Conservation (phyloP, 495 filamentous ascomycete species). For the Echria macrotheca region DNA sequence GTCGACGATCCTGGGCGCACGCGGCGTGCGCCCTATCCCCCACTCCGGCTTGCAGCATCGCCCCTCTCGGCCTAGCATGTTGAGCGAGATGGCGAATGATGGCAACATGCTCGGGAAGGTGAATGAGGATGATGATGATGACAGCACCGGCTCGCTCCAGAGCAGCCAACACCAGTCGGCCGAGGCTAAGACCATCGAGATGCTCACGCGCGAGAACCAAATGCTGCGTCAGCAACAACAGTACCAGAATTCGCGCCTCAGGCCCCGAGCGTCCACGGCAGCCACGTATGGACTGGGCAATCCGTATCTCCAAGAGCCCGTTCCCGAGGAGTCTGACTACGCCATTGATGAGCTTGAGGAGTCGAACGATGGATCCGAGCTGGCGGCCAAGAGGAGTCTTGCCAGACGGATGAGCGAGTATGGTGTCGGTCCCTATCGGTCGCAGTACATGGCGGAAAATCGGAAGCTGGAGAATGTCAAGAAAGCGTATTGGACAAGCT, state of each 20-base stretch:
- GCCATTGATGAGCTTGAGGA: slow-evolving; percentile 68
- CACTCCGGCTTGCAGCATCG: slow-evolving; percentile 70
- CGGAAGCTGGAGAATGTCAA: slow-evolving; percentile 71
- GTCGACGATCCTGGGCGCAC: slow-evolving; percentile 40
- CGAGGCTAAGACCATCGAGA: slow-evolving; percentile 64
- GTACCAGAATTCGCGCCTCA: slow-evolving; percentile 53
- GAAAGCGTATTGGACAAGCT: slow-evolving; percentile 84
- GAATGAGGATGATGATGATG: slow-evolving; percentile 72
- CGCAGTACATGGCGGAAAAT: slow-evolving; percentile 60
- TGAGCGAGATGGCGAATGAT: slow-evolving; percentile 73
- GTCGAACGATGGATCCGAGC: slow-evolving; percentile 50
- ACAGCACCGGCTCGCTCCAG: slow-evolving; percentile 54
- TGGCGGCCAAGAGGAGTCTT: slow-evolving; percentile 48
- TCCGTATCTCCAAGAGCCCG: slow-evolving; percentile 56
- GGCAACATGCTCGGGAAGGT: slow-evolving; percentile 67
- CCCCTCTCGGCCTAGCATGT: slow-evolving; percentile 77
- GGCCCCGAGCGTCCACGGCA: slow-evolving; percentile 57
- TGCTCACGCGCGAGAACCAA: slow-evolving; percentile 67
- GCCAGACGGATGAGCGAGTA: slow-evolving; percentile 59
- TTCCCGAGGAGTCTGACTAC: slow-evolving; percentile 66
- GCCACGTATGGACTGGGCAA: slow-evolving; percentile 50
- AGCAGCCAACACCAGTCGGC: slow-evolving; percentile 50
- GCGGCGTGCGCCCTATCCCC: slow-evolving; percentile 49
- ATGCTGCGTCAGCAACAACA: slow-evolving; percentile 61
- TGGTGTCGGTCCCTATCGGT: slow-evolving; percentile 49